phyloP scores from a whole-genome alignment of 1,284 basidiomycete species.

The Agroathelia rolfsii region DNA sequence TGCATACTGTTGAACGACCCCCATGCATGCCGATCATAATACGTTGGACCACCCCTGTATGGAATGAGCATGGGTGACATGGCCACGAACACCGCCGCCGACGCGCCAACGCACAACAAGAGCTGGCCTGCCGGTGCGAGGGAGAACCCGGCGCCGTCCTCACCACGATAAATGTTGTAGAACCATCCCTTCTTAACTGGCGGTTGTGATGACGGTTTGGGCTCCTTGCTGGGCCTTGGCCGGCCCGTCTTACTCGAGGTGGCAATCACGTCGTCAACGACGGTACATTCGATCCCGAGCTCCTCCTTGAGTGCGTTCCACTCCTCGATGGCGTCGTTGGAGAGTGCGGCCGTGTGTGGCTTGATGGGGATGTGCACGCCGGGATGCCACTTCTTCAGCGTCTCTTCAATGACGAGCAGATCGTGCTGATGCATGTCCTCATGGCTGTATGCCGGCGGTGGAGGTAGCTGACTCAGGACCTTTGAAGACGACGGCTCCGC shows the following conservation, averaged over 20 bases:
- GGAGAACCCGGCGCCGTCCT: conserved; percentile 17
- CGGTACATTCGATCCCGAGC: conserved; percentile 64
- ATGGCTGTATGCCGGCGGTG: conserved; percentile 61
- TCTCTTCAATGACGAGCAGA: conserved; percentile 43
- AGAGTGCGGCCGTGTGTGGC: conserved; percentile 40
- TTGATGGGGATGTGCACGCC: conserved; percentile 44
- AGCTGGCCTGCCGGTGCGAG: conserved; percentile 28
- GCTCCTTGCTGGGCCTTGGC: conserved; percentile 21
- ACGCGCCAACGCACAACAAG: conserved; percentile 43
- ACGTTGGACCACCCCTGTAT: conserved; percentile 59
- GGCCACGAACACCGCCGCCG: conserved; percentile 44
- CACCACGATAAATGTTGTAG: conserved; percentile 70
- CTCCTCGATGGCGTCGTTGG: conserved; percentile 53
- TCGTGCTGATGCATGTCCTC: conserved; percentile 36
- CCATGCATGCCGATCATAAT: conserved; percentile 73
- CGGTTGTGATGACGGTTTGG: conserved; percentile 26
- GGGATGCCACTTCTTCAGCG: conserved; percentile 59
- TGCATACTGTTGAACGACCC: conserved; percentile 64
- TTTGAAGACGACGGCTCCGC: conserved; percentile 48
- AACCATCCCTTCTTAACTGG: too few relatives aligned
- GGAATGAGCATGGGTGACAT: conserved; percentile 42
- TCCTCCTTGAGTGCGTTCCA: conserved; percentile 71
- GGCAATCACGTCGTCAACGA: conserved; percentile 63
- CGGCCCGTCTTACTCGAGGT: conserved; percentile 33
- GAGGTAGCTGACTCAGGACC: conserved; percentile 19